phyloP scores from a whole-genome alignment of 805 yeast species.

The Saccharomycopsis guyanensis region DNA sequence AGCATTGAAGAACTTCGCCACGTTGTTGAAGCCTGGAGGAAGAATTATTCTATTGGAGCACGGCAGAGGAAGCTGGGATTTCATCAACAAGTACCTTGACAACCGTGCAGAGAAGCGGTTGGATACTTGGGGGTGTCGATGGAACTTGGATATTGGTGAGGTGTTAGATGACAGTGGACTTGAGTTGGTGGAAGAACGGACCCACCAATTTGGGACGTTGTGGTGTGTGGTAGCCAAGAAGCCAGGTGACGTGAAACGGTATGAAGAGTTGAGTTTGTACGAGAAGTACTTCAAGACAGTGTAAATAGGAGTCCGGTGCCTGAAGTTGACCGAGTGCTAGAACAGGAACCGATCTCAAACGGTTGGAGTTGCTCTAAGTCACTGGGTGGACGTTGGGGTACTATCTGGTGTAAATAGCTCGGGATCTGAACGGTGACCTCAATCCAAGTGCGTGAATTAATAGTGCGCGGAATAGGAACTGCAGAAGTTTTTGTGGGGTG shows the following conservation, averaged over 20 bases:
- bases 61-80: constrained; percentile 77
- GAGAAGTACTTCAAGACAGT: constrained; percentile 19
- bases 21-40: constrained; percentile 80
- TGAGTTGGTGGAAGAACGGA: constrained; percentile 68
- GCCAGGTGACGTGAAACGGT: constrained; percentile 53
- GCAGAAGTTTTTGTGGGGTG: too few relatives aligned
- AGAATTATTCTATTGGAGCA: constrained; percentile 84
- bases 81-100: constrained; percentile 74
- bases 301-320: too few relatives aligned
- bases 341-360: too few relatives aligned
- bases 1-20: constrained; percentile 68
- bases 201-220: constrained; percentile 88
- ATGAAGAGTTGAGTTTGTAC: constrained; percentile 18
- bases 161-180: constrained; percentile 77
- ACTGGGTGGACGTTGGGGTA: too few relatives aligned
- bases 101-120: constrained; percentile 75
- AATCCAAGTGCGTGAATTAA: too few relatives aligned
- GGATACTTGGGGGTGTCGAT: constrained; percentile 93
- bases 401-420: too few relatives aligned
- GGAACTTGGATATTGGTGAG: constrained; percentile 93
- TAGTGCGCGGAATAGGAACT: too few relatives aligned
- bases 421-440: too few relatives aligned
- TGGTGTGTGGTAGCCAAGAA: constrained; percentile 75
- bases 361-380: too few relatives aligned
- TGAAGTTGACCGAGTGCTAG: too few relatives aligned